Conservation (phyloP, 1,284 basidiomycete species). For the Tetrapyrgos nigripes region DNA sequence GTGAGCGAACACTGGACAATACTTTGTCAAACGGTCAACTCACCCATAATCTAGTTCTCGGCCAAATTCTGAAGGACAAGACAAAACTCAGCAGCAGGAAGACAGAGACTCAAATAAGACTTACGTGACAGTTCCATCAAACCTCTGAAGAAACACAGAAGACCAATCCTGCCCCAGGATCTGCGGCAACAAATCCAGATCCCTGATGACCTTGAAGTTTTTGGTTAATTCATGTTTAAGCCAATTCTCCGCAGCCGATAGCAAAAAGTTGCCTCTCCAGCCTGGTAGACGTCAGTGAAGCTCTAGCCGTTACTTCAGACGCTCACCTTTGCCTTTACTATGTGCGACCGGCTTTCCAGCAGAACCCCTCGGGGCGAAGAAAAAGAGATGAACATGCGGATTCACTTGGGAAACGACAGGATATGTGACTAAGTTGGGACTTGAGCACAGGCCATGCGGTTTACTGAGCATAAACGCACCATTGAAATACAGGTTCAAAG, state of each 20-base stretch:
- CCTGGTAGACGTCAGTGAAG: constrained; percentile 50
- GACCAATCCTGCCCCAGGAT: constrained; percentile 95
- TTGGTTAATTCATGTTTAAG: constrained; percentile 94
- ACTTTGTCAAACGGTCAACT: constrained; percentile 25
- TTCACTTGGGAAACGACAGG: constrained; percentile 97
- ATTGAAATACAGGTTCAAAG: constrained; percentile 93
- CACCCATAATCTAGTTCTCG: constrained; percentile 79
- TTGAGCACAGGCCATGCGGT: constrained; percentile 9
- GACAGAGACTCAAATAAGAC: constrained; percentile 30
- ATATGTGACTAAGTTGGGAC: constrained; percentile 75
- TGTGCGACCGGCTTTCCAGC: constrained; percentile 95
- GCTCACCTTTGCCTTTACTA: constrained; percentile 84
- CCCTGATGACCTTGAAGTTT: constrained; percentile 95
- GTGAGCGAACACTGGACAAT: constrained; percentile 1
- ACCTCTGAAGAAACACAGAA: constrained; percentile 90
- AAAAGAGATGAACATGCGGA: constrained; percentile 98
- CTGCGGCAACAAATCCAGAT: constrained; percentile 90
- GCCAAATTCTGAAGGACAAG: constrained; percentile 73
- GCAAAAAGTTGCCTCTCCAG: constrained; percentile 95
- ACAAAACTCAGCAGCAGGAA: neutral
- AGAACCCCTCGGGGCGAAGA: constrained; percentile 93
- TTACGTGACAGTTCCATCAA: constrained; percentile 84
- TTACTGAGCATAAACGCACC: constrained; percentile 45
- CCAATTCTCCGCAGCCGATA: constrained; percentile 93
- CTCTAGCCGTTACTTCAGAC: neutral